Percentiles rank a stretch among this genome's conserved stretches.
These are phyloP conservation scores for Oryza nivara DNA, from an alignment of 176 grass and related monocot species.

Conservation along the genomic window DNA sequence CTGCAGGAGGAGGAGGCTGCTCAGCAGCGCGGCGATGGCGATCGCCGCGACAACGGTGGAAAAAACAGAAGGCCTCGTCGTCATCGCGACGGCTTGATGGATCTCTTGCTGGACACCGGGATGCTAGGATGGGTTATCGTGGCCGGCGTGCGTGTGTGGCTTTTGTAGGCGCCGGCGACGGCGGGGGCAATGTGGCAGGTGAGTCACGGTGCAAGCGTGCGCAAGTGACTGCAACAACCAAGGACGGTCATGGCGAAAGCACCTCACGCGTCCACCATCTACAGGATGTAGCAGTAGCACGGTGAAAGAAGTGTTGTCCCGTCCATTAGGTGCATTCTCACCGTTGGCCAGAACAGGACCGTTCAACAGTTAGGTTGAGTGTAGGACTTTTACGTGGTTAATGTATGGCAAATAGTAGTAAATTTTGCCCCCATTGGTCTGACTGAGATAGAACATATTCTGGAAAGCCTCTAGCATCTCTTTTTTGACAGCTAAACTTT, in stretches of 20 bases:
- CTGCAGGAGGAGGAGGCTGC: conserved; percentile 24
- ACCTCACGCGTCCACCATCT: not conserved
- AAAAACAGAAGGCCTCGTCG: conserved; percentile 19
- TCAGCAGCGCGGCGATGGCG: not conserved
- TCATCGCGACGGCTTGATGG: not conserved
- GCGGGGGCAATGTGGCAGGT: not conserved
- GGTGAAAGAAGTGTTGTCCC: not conserved
- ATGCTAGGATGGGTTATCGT: not conserved
- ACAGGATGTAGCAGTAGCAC: conserved; percentile 14
- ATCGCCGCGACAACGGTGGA: not conserved
- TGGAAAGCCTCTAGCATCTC: conserved; percentile 16
- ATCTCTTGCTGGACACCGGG: not conserved
- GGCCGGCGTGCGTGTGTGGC: not conserved
- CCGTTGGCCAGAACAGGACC: not conserved
- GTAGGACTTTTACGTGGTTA: not conserved
- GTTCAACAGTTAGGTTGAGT: not conserved
- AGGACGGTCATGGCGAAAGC: not conserved
- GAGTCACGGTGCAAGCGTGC: conserved; percentile 30
- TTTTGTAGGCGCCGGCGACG: not conserved
- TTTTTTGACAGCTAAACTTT: conserved; percentile 17
- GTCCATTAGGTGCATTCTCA: not conserved
- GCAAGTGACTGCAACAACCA: not conserved
- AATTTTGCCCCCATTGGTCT: not conserved
- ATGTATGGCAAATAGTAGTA: not conserved
- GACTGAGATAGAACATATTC: not conserved